A percentile compares a stretch with the other conserved stretches of the same genome.
These are phyloP conservation scores for Penicillium sp. DNA, from an alignment of 2,329 filamentous ascomycete species.

Conservation along the genomic window DNA sequence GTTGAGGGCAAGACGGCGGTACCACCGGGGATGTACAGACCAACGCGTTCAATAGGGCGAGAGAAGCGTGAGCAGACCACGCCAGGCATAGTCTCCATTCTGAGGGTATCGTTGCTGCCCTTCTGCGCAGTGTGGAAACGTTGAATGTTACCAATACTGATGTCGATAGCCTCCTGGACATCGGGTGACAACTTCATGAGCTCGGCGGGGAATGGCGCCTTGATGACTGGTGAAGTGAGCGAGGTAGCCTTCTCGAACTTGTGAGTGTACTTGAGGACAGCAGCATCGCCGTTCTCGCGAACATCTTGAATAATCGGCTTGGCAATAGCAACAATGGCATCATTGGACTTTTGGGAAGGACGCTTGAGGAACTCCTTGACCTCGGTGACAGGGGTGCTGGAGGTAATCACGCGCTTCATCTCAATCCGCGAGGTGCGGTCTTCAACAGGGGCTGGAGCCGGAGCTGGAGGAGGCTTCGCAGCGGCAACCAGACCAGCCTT, in stretches of 20 bases:
- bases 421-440: conserved; percentile 64
- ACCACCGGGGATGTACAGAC: conserved; percentile 91
- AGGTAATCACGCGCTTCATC: conserved; percentile 78
- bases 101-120: conserved; percentile 71
- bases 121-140: conserved; percentile 92
- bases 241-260: conserved; percentile 97
- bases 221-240: conserved; percentile 83
- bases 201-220: conserved; percentile 80
- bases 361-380: conserved; percentile 77
- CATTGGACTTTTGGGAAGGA: conserved; percentile 92
- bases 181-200: conserved; percentile 84
- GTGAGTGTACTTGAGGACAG: conserved; percentile 89
- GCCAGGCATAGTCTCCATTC: conserved; percentile 96
- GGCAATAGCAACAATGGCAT: conserved; percentile 88
- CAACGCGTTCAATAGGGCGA: conserved; percentile 91
- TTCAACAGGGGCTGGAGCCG: conserved; percentile 52
- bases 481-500: conserved; percentile 67
- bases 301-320: conserved; percentile 90
- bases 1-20: conserved; percentile 97
- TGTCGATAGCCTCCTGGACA: conserved; percentile 88
- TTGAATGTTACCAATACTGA: conserved; percentile 90
- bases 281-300: conserved; percentile 78
- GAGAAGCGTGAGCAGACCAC: conserved; percentile 92
- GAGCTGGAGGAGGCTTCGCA: conserved; percentile 38
- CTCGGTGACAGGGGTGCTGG: conserved; percentile 63